phyloP scores from a whole-genome alignment of 2,329 filamentous ascomycete species.

The Paecilomyces formosus region DNA sequence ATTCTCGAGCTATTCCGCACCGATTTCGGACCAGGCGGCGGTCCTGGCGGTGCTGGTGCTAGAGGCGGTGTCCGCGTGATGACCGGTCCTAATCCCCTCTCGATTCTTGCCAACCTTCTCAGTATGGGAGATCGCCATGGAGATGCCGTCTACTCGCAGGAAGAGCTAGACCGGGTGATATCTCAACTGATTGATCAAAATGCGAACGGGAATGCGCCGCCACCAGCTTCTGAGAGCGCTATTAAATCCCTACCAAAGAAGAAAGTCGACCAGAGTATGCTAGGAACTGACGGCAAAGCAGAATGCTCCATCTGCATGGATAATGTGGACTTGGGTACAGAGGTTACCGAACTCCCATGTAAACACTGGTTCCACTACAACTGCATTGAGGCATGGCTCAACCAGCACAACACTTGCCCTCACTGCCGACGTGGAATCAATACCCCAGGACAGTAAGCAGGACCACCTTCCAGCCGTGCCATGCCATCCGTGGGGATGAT shows the following conservation, averaged over 20 bases:
- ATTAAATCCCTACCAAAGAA: constrained; percentile 68
- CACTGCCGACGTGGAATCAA: constrained; percentile 38
- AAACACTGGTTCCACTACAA: constrained; percentile 87
- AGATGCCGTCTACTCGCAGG: constrained; percentile 84
- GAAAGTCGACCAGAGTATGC: constrained; percentile 61
- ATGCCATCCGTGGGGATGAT: neutral
- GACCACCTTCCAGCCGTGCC: constrained; percentile 1
- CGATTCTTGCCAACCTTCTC: constrained; percentile 37
- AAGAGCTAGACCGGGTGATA: constrained; percentile 82
- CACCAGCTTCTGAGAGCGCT: constrained; percentile 68
- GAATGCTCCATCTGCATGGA: constrained; percentile 98
- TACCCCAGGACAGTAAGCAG: constrained; percentile 15
- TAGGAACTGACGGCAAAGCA: constrained; percentile 57
- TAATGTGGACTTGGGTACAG: constrained; percentile 62
- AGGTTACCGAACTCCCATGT: constrained; percentile 74
- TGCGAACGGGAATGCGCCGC: constrained; percentile 63
- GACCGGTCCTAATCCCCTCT: constrained; percentile 31
- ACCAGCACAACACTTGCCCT: constrained; percentile 88
- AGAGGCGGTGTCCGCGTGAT: constrained; percentile 14
- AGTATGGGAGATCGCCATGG: constrained; percentile 45
- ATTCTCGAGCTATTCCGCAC: constrained; percentile 21
- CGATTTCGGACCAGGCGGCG: constrained; percentile 9
- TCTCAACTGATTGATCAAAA: constrained; percentile 82
- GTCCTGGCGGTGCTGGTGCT: constrained; percentile 2
- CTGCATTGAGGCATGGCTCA: constrained; percentile 77